Evolutionary conservation across 306 rosid genomes (phyloP), one percentile per base, ranked within the genome.

Genomic region (Clitoria ternatea): DNA sequence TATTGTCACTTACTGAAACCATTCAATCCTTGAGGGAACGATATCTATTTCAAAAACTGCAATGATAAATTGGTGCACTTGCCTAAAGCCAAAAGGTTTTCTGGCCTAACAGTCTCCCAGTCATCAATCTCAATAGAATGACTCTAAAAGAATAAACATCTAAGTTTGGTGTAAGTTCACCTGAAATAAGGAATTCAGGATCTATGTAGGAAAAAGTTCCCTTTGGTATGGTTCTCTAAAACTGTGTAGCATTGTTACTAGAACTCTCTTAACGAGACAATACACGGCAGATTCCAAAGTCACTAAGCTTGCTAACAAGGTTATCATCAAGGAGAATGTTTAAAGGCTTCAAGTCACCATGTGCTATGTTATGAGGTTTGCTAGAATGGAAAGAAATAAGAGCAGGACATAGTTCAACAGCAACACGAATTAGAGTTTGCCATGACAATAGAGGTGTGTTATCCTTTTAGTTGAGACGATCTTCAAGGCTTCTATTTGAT

Each of bases 131-230:
- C 15, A 91, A 55, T 4, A 91, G 70, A 70, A 87, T 79, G 65
- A 94, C 85, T 83, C 99, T 97, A 66, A 94, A 91, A 9, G 99
- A 91, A 74, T 94, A 94, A 49, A 91, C 87, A 75, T 94, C 97
- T 2, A 97, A 94, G 72, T 84, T 86, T 59, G 81, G 61, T 30
- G 96, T 87, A 39, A 89, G 96, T 77, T 91, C 99, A 54, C 89
- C 96, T 13, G 87, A 69, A n/a, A 69, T 29, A 32, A 86, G 66
- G 75, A 83, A 86, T 74, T 94, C 96, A 17, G 99, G 99, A 76
- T 94, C 99, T 85, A 87, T 72, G 80, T 91, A 89, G 2, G 63
- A 69, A 57, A 80, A 70, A 64, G 96, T 87, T 32, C 92, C 97
- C 70, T 85, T 87, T 0, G 91, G 92, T 26, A 47, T 76, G 56